Percentiles rank a stretch among this genome's conserved stretches.
Evolutionary conservation across 192 early-diverging fungal species (phyloP).

Genomic region (Radiomyces spectabilis): DNA sequence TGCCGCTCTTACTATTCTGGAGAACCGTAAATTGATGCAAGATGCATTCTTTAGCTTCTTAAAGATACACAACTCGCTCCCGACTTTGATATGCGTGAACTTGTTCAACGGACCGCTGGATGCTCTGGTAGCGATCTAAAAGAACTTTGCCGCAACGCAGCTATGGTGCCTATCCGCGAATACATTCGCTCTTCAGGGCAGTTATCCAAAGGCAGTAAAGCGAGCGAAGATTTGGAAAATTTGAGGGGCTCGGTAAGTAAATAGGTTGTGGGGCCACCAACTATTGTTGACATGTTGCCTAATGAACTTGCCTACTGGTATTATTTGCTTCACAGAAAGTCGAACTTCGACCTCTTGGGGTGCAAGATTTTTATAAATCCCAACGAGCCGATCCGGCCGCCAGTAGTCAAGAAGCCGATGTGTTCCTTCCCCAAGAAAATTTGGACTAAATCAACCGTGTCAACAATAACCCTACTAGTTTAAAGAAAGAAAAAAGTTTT

Average conservation of each 20-base stretch:
- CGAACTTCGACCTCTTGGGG: not conserved
- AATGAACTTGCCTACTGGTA: not conserved
- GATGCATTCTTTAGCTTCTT: slow-evolving; percentile 70
- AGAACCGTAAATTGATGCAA: too few species aligned
- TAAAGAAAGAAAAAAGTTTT: too few species aligned
- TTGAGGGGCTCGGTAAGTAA: too few species aligned
- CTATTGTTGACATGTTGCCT: not conserved
- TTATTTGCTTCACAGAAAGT: not conserved
- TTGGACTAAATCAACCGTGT: slow-evolving; percentile 3
- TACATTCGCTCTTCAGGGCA: slow-evolving; percentile 56
- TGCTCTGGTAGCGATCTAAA: slow-evolving; percentile 94
- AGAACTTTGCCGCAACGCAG: slow-evolving; percentile 94
- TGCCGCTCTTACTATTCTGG: not conserved
- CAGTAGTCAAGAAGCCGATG: not conserved
- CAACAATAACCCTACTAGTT: too few species aligned
- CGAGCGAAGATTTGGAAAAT: slow-evolving; percentile 18
- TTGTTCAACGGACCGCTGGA: slow-evolving; percentile 70
- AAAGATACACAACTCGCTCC: slow-evolving; percentile 56
- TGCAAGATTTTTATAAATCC: slow-evolving; percentile 2
- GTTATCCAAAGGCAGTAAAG: slow-evolving; percentile 11
- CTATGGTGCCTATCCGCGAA: slow-evolving; percentile 91
- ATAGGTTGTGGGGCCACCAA: too few species aligned
- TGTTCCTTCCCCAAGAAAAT: slow-evolving; percentile 1
- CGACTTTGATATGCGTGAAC: slow-evolving; percentile 56
- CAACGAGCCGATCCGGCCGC: not conserved